Base-by-base conservation (phyloP, 2,329 filamentous ascomycete species). In the Penicillium fuscoglaucum region DNA sequence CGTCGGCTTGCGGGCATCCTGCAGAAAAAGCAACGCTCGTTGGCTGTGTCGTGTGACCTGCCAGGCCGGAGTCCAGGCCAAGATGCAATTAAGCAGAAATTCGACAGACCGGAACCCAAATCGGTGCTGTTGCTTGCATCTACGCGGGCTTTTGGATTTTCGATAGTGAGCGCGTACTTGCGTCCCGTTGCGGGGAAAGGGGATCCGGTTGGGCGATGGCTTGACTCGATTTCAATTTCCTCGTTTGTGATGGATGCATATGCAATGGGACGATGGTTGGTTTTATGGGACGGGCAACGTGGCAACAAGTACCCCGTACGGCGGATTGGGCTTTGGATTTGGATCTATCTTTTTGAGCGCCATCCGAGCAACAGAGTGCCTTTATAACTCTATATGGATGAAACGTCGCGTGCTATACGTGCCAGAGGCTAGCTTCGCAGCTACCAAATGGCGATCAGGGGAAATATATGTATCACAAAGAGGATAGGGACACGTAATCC, bases 11-110 rank as follows among this genome's bases (percentile, higher is more conserved):
- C 26, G 13, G 50, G 28, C 8, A 54, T 24, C 21, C 44, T 41
- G 50, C 44, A 54, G 55, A 44, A 35, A 41, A 33, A 37, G 2
- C n/a, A 17, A 46, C 17, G 29, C 50, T 40, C 50, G 50, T 57
- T 47, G 50, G 37, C 17, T 48, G 31, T 37, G 19, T 28, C 21
- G 55, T 57, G 55, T 54, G 50, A 57, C 44, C 44, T 17, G 19
- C 7, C 26, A 17, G 41, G n/a, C 15, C 17, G 37, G 44, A 48
- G 2, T 33, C 29, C 24, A 12, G 55, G 15, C 55, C 50, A 54
- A 37, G 24, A 48, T 48, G n/a, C 17, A 57, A 54, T 48, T n/a
- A 4, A 54, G 35, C n/a, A 29, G 5, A 48, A n/a, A 37, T 29
- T 43, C 4, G 37, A 54, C 29, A 48, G 35, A 57, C 55, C 43